Percentiles rank a stretch among this genome's conserved stretches.
These are phyloP conservation scores for Asterochloris sp. DNA, from an alignment of 139 green algal genomes.

Conservation along the genomic window DNA sequence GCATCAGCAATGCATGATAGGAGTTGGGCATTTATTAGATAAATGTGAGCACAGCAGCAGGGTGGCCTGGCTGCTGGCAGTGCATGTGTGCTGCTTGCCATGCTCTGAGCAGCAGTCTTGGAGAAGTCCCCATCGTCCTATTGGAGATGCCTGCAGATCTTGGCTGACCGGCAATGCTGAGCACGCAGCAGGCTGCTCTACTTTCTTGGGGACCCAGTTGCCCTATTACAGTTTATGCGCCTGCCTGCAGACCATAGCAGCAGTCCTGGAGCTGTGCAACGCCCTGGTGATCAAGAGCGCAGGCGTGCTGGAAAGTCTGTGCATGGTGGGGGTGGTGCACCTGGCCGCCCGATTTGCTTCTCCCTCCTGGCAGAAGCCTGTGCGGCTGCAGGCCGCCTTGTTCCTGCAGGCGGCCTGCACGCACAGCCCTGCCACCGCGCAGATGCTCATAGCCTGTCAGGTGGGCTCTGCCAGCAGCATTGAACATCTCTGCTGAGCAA, in stretches of 20 bases:
- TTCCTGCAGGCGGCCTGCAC: conserved; percentile 62
- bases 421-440: conserved; percentile 35
- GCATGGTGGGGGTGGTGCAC: conserved; percentile 73
- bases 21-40: too few relatives aligned
- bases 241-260: conserved; percentile 34
- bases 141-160: too few relatives aligned
- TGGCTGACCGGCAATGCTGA: too few relatives aligned
- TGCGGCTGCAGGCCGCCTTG: conserved; percentile 50
- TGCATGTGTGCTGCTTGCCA: too few relatives aligned
- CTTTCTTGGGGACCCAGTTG: too few relatives aligned
- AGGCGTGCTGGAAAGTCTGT: conserved; percentile 49
- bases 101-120: too few relatives aligned
- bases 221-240: too few relatives aligned
- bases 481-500: background rate
- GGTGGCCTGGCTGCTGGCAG: too few relatives aligned
- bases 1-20: too few relatives aligned
- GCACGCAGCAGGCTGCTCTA: too few relatives aligned
- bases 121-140: too few relatives aligned
- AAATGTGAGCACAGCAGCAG: background rate
- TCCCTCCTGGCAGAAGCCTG: conserved; percentile 10
- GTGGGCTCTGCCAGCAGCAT: conserved; percentile 11
- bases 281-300: conserved; percentile 42
- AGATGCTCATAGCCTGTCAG: conserved; percentile 72
- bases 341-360: conserved; percentile 39
- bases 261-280: conserved; percentile 56